phyloP scores from a whole-genome alignment of 305 asterid genomes.

The Fraxinus albicans region DNA sequence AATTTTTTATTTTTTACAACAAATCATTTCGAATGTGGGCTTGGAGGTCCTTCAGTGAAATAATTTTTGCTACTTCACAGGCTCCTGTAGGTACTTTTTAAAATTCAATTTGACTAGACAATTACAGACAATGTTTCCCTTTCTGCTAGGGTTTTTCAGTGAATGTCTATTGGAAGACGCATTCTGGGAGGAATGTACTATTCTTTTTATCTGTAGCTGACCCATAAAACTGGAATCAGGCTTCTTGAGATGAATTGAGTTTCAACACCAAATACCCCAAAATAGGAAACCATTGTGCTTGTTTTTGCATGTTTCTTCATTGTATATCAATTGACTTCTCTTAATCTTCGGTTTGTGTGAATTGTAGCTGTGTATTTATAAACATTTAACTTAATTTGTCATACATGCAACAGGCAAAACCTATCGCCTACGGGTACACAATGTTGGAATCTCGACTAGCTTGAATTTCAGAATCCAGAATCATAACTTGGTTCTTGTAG shows the following conservation, averaged over 20 bases:
- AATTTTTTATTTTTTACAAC: not conserved
- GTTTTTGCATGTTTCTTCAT: not conserved
- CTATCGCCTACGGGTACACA: constrained; percentile 87
- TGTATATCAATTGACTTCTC: not conserved
- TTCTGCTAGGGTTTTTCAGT: not conserved
- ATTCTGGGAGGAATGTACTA: not conserved
- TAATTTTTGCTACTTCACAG: not conserved
- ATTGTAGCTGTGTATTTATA: not conserved
- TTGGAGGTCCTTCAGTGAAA: not conserved
- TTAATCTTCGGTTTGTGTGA: constrained; percentile 3
- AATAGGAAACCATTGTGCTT: not conserved
- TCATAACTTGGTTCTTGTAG: constrained; percentile 81
- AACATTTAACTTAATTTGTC: constrained; percentile 17
- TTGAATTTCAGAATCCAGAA: constrained; percentile 91
- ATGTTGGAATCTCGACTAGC: constrained; percentile 83
- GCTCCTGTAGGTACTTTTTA: not conserved
- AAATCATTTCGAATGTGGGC: not conserved
- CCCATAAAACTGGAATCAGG: not conserved
- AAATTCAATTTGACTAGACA: not conserved
- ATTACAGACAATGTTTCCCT: not conserved
- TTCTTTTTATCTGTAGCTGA: not conserved
- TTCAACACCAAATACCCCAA: not conserved
- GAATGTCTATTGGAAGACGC: not conserved
- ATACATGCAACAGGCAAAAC: constrained; percentile 63
- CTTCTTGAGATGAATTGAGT: not conserved